Conservation (phyloP, 106 monocot genomes). For the Dendrobium nobile region DNA sequence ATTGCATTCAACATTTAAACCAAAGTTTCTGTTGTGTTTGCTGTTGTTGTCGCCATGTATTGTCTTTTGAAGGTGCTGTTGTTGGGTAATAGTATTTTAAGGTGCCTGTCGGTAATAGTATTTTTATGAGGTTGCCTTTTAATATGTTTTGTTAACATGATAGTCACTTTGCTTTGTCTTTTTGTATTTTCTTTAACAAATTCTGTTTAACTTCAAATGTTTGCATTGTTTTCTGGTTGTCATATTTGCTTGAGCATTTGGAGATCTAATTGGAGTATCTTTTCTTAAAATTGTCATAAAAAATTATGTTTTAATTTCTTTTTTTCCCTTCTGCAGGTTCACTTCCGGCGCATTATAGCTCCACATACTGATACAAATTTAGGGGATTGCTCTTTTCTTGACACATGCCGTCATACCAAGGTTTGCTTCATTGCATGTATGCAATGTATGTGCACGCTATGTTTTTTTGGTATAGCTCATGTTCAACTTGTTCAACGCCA, state of each 20-base stretch:
- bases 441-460: background rate
- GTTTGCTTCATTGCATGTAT: conserved; percentile 24
- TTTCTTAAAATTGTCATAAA: background rate
- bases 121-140: background rate
- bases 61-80: too few species aligned
- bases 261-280: background rate
- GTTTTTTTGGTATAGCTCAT: background rate
- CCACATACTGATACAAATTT: conserved; percentile 91
- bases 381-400: conserved; percentile 97
- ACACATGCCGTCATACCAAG: conserved; percentile 98
- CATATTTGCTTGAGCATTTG: background rate
- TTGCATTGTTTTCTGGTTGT: background rate
- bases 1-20: background rate
- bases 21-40: background rate
- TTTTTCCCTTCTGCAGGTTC: conserved; percentile 50
- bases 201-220: background rate
- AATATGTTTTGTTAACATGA: background rate
- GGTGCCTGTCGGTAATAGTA: too few species aligned
- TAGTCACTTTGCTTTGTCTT: background rate
- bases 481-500: background rate
- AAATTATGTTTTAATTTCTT: background rate
- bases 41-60: background rate
- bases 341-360: conserved; percentile 96
- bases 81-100: background rate
- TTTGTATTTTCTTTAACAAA: background rate